A percentile compares a stretch with the other conserved stretches of the same genome.
These are phyloP conservation scores for Ascochyta clinopodiicola DNA, from an alignment of 2,329 filamentous ascomycete genomes.

Conservation along the genomic window DNA sequence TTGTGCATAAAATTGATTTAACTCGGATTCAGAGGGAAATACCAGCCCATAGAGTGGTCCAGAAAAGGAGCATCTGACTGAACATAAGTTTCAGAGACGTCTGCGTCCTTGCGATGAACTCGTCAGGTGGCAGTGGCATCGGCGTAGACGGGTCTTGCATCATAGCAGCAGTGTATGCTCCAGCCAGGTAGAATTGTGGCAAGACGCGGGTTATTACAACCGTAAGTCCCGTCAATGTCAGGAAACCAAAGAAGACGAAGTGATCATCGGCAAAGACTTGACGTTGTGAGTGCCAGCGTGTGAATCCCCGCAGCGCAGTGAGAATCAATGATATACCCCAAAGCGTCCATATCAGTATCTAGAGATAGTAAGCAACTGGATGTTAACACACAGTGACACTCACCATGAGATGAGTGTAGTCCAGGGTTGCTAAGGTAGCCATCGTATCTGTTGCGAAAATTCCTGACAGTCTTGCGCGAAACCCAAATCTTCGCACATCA, in stretches of 20 bases:
- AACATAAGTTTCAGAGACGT: slow-evolving; percentile 13
- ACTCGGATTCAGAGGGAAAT: not conserved
- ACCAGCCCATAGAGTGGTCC: slow-evolving; percentile 14
- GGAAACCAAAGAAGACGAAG: slow-evolving; percentile 2
- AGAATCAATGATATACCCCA: not conserved
- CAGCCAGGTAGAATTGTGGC: slow-evolving; percentile 9
- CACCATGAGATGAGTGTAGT: not conserved
- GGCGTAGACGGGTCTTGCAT: not conserved
- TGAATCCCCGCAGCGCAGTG: not conserved
- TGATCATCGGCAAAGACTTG: not conserved
- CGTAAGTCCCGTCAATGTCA: not conserved
- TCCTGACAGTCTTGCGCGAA: not conserved
- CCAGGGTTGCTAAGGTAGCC: not conserved
- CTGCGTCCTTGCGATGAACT: not conserved
- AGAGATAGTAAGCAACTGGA: not conserved
- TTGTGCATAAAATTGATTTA: not conserved
- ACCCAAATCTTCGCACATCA: not conserved
- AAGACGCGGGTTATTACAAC: slow-evolving; percentile 3
- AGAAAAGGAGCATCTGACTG: slow-evolving; percentile 15
- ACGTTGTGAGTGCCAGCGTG: slow-evolving; percentile 1
- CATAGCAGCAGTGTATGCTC: slow-evolving; percentile 2
- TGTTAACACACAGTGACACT: not conserved
- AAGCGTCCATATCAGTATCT: not conserved
- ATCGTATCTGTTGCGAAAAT: not conserved
- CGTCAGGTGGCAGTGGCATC: not conserved